These are phyloP conservation scores for Solanum hybrid DNA, from an alignment of 305 asterid genomes.

Conservation along the genomic window DNA sequence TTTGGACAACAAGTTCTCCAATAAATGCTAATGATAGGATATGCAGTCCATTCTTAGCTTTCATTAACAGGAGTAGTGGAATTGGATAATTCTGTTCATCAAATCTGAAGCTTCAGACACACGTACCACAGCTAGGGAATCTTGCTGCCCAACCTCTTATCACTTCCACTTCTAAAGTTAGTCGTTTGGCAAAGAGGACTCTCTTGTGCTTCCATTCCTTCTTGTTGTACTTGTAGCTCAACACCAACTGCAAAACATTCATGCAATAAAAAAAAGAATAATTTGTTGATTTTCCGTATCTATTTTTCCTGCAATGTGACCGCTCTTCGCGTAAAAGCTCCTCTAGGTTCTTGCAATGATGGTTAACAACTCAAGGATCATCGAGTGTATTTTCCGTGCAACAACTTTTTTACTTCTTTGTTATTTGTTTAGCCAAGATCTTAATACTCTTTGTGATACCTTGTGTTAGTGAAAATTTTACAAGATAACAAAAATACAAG, in stretches of 20 bases:
- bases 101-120: neutral
- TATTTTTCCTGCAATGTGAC: neutral
- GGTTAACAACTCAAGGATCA: neutral
- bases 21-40: too few relatives aligned
- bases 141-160: too few relatives aligned
- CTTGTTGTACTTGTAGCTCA: too few relatives aligned
- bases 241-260: neutral
- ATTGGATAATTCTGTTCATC: neutral
- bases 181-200: too few relatives aligned
- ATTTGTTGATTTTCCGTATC: too few relatives aligned
- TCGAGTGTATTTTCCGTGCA: neutral
- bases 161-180: too few relatives aligned
- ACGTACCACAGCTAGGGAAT: too few relatives aligned
- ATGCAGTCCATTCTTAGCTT: neutral
- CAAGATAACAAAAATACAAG: too few relatives aligned
- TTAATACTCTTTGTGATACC: neutral
- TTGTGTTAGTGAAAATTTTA: too few relatives aligned
- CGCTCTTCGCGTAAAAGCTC: neutral
- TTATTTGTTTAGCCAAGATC: neutral
- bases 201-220: too few relatives aligned
- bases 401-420: neutral
- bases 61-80: neutral
- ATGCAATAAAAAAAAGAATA: too few relatives aligned
- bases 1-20: conserved; percentile 33
- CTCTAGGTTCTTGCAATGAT: neutral